Evolutionary conservation across 805 yeast species (phyloP).

Genomic region (Wickerhamiella vanderwaltii): DNA sequence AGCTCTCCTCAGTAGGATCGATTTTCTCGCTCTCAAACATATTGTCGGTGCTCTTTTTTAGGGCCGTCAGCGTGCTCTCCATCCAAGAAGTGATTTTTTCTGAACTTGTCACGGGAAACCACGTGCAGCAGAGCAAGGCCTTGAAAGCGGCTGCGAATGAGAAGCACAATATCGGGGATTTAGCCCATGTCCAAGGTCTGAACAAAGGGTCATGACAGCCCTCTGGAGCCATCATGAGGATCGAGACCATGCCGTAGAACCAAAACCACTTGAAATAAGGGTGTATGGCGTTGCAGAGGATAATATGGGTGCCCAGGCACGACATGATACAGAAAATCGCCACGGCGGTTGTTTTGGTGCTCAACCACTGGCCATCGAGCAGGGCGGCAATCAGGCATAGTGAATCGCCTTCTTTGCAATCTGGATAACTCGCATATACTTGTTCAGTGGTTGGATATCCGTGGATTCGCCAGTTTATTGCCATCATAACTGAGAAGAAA

Average conservation of each 20-base stretch:
- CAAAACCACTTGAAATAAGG: conserved; percentile 11
- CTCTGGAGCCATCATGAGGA: conserved; percentile 18
- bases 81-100: conserved; percentile 2
- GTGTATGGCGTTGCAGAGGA: conserved; percentile 1
- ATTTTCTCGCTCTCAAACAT: conserved; percentile 4
- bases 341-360: conserved; percentile 16
- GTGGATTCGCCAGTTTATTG: conserved; percentile 8
- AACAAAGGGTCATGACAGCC: conserved; percentile 22
- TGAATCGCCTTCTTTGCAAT: conserved; percentile 11
- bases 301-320: conserved; percentile 11
- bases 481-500: neutral
- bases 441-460: conserved; percentile 6
- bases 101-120: conserved; percentile 7
- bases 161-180: conserved; percentile 18
- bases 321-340: conserved; percentile 17
- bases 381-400: conserved; percentile 10
- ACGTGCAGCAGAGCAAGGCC: conserved; percentile 14
- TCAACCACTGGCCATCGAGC: conserved; percentile 16
- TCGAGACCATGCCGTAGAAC: conserved; percentile 21
- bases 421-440: conserved; percentile 6
- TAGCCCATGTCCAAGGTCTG: conserved; percentile 18
- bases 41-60: neutral
- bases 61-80: neutral
- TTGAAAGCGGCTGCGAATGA: conserved; percentile 20
- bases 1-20: conserved; percentile 17